Evolutionary conservation across 2,329 filamentous ascomycete species (phyloP), one percentile per base, ranked within the genome.

Genomic region (Stagonosporopsis tanaceti): DNA sequence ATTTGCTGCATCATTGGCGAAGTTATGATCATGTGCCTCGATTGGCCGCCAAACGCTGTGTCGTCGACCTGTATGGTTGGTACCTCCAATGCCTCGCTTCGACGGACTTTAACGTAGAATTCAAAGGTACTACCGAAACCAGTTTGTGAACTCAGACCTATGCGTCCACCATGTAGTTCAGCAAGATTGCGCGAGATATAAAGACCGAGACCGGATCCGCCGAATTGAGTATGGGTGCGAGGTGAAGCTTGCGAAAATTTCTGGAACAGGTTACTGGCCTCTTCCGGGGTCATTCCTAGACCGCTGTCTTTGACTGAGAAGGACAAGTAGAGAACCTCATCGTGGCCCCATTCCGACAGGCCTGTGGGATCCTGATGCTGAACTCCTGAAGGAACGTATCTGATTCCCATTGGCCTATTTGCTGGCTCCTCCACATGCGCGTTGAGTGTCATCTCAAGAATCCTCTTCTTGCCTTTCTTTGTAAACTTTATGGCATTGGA

Each of bases 281-380:
- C 51, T 17, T 53, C 53, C 20, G 40, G 44, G 6, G 46, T 48
- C 30, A 41, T 37, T 9, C 37, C 40, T 15, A 45, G 39, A n/a
- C 58, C 58, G 14, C 53, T 60, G 22, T 60, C 58, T 34, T 50
- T 53, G 15, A 60, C 50, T 4, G 53, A 50, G 35, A 53, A 60
- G 15, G 50, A 57, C 25, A 60, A 24, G 39, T 60, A 60, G 15
- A 60, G 3, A 1, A 41, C n/a, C 11, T 54, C 41, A 1, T 50
- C 47, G 12, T 50, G 28, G 4, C 58, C 53, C 47, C 50, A 60
- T 30, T 57, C 53, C 25, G 53, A 20, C 14, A 40, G 40, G 12
- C 47, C 9, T 3, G 57, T 60, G 3, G 2, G 87, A 88, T 0
- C 87, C 88, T 35, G 83, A 84, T 6, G 92, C 77, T 2, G 82